Evolutionary conservation across 148 eudicot species (phyloP), one percentile per base, ranked within the genome.

Genomic region (Camellia lanceoleosa): DNA sequence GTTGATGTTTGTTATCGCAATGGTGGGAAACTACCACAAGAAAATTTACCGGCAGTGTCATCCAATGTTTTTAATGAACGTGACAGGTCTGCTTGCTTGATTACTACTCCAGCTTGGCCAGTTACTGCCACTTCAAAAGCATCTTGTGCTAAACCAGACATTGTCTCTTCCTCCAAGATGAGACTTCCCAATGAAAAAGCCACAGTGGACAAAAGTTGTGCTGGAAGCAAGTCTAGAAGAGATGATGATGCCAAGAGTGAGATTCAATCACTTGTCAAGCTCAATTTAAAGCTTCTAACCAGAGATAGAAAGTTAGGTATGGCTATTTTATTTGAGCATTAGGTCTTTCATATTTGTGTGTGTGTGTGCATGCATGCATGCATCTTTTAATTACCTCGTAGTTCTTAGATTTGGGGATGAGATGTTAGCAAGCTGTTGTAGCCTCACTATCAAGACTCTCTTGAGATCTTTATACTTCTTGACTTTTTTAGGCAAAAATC

Each of bases 241-340:
- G 86, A 83, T 74, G 82, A 72, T 78, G 89, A 84, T 80, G 92
- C 91, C 77, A 91, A 93, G 86, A 84, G 81, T 81, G 94, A 91
- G 84, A 93, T 95, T 72, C 90, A 87, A 78, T 89, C 97, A 68
- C 95, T 95, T 63, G 98, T 95, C 72, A 95, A 93, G 88, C 92
- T 93, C 83, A 95, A 90, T 77, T 72, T 95, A 82, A 93, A 95
- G 86, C 88, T 91, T 43, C 87, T 87, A 38, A 75, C 83, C 30
- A 80, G 79, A 82, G 88, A 88, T 51, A 86, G 81, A 83, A 88
- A 82, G 79, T 73, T 93, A 88, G 94, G 98, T 95, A 95, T 78
- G 88, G 38, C 18, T 62, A 18, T 55, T 42, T 12, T 23, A 15
- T 16, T 78, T 9, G 64, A 14, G 65, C 66, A 16, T 64, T 73